A percentile compares a stretch with the other conserved stretches of the same genome.
phyloP scores from a whole-genome alignment of 2,329 filamentous ascomycete species.

The Phyllosticta capitalensis region DNA sequence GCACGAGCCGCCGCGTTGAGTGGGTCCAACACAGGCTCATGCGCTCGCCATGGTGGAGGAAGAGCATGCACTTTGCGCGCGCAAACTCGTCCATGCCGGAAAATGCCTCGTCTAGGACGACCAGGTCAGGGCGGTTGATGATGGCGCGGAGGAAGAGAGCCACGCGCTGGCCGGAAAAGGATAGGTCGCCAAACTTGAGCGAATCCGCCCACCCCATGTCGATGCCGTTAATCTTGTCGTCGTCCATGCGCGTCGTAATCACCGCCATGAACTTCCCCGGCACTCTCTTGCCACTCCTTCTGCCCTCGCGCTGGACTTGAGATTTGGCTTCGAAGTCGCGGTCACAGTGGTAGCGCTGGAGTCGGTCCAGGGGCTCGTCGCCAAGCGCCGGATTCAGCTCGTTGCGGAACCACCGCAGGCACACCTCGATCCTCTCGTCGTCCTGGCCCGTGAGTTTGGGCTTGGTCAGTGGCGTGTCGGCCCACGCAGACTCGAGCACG shows the following conservation, averaged over 20 bases:
- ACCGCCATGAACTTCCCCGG: background rate
- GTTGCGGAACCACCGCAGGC: conserved; percentile 64
- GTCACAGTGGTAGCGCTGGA: background rate
- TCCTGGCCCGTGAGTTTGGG: conserved; percentile 54
- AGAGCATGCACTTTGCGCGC: conserved; percentile 77
- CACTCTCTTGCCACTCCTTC: background rate
- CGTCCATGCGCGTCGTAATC: background rate
- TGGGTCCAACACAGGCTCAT: conserved; percentile 28
- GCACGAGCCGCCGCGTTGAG: background rate
- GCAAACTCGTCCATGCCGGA: conserved; percentile 46
- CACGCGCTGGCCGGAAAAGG: conserved; percentile 75
- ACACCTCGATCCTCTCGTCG: conserved; percentile 53
- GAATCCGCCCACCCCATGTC: conserved; percentile 55
- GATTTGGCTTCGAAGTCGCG: background rate
- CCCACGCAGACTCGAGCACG: conserved; percentile 78
- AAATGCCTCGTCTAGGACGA: conserved; percentile 44
- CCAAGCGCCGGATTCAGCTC: conserved; percentile 56
- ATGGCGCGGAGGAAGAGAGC: conserved; percentile 61
- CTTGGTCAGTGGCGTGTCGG: conserved; percentile 70
- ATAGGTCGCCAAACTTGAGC: conserved; percentile 60
- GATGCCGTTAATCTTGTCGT: conserved; percentile 12
- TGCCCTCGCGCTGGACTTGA: background rate
- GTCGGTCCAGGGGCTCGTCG: conserved; percentile 2
- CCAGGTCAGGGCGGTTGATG: conserved; percentile 36
- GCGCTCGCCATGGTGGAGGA: conserved; percentile 49